Conservation (phyloP, 768 basidiomycete genomes). For the Tricholoma sp. region DNA sequence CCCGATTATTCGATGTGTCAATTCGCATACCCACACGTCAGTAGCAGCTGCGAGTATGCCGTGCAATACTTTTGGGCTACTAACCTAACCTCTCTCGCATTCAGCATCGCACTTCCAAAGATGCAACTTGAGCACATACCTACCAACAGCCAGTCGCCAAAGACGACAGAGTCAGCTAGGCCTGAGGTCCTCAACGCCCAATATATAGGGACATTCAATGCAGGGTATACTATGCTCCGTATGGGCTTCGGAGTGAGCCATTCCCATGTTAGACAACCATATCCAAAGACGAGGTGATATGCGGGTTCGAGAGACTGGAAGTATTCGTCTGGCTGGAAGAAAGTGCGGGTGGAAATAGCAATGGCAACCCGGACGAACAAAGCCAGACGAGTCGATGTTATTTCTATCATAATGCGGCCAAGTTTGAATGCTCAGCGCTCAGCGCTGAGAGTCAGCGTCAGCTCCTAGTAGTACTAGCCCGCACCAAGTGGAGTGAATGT, state of each 20-base stretch:
- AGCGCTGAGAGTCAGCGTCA: too few species aligned
- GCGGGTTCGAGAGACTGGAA: conserved; percentile 94
- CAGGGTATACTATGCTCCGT: conserved; percentile 78
- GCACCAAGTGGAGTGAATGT: too few species aligned
- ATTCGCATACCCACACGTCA: conserved; percentile 66
- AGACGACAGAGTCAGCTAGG: conserved; percentile 36
- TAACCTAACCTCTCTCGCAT: conserved; percentile 42
- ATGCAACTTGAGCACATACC: conserved; percentile 22
- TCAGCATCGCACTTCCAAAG: background rate
- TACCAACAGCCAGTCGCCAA: conserved; percentile 58
- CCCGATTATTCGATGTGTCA: conserved; percentile 57
- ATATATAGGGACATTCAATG: conserved; percentile 75
- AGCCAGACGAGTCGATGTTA: conserved; percentile 26
- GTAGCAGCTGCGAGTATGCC: conserved; percentile 74
- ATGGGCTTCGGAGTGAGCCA: conserved; percentile 73
- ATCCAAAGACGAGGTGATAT: conserved; percentile 83
- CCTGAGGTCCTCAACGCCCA: conserved; percentile 55
- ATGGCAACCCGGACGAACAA: conserved; percentile 50
- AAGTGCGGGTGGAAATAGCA: conserved; percentile 71
- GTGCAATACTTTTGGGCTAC: conserved; percentile 71
- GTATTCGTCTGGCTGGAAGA: conserved; percentile 97
- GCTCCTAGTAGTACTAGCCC: too few species aligned
- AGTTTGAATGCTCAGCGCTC: background rate
- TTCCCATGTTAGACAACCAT: conserved; percentile 94
- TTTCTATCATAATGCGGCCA: background rate